phyloP scores from a whole-genome alignment of 495 filamentous ascomycete species.

The Ascobolus immersus region DNA sequence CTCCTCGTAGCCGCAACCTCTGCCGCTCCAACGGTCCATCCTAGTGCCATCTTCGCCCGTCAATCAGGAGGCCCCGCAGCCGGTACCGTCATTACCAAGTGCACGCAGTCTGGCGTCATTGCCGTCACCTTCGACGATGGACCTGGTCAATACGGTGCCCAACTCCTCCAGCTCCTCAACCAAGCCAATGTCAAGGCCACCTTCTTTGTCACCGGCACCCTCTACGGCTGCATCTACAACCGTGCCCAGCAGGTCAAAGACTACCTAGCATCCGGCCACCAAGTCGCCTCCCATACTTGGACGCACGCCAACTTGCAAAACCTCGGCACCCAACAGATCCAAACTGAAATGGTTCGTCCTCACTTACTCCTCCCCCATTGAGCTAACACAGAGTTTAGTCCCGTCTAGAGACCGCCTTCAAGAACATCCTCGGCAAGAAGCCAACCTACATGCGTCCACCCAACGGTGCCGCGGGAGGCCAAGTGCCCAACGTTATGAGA shows the following conservation, averaged over 20 bases:
- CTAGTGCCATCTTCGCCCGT: too few species aligned
- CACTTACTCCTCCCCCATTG: too few species aligned
- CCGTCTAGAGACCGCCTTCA: constrained; percentile 25
- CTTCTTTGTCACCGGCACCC: constrained; percentile 41
- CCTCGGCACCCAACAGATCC: constrained; percentile 19
- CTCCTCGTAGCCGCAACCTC: too few species aligned
- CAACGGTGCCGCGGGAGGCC: constrained; percentile 24
- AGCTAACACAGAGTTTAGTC: too few species aligned
- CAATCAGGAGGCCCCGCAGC: background rate
- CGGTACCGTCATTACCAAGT: constrained; percentile 16
- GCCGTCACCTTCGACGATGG: constrained; percentile 49
- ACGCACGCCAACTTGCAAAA: constrained; percentile 22
- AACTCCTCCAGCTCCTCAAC: constrained; percentile 40
- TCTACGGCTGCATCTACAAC: constrained; percentile 10
- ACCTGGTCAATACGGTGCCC: constrained; percentile 34
- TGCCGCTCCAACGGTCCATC: too few species aligned
- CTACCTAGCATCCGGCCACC: constrained; percentile 24
- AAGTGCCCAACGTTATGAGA: constrained; percentile 21
- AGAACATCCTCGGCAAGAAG: constrained; percentile 28
- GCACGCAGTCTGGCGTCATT: constrained; percentile 30
- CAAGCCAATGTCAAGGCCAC: constrained; percentile 37
- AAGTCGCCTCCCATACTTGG: constrained; percentile 28
- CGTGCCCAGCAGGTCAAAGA: constrained; percentile 23
- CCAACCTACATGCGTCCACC: constrained; percentile 30
- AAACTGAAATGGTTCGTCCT: constrained; percentile 23